These are phyloP conservation scores for Arabis alpina DNA, from an alignment of 345 rosid genomes.

Conservation along the genomic window DNA sequence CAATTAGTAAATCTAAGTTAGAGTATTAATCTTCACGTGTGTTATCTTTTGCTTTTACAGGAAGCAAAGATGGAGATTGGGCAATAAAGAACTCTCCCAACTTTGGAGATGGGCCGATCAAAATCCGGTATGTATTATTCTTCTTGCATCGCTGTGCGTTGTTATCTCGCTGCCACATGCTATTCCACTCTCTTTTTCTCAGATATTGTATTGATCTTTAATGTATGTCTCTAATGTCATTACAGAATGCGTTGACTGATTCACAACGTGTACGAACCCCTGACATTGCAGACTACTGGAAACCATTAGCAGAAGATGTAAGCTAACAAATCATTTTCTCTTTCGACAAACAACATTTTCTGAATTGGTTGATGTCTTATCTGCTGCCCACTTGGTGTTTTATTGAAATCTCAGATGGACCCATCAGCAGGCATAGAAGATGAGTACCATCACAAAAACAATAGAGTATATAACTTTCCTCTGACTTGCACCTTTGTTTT, in stretches of 20 bases:
- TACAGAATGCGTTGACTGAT: constrained; percentile 86
- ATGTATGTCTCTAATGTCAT: constrained; percentile 39
- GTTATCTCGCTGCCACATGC: not conserved
- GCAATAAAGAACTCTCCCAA: constrained; percentile 96
- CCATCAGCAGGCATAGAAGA: constrained; percentile 91
- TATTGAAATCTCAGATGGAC: constrained; percentile 72
- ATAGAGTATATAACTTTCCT: constrained; percentile 53
- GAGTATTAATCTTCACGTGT: constrained; percentile 5
- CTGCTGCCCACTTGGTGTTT: constrained; percentile 5
- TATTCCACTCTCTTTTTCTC: constrained; percentile 12
- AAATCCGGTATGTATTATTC: constrained; percentile 62
- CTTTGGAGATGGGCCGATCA: constrained; percentile 99
- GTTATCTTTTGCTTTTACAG: constrained; percentile 49
- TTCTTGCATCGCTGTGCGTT: constrained; percentile 1
- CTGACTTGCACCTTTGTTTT: not conserved
- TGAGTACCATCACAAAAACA: constrained; percentile 91
- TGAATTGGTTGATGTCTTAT: constrained; percentile 18
- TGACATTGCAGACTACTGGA: constrained; percentile 89
- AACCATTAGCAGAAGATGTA: constrained; percentile 95
- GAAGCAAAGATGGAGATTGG: constrained; percentile 86
- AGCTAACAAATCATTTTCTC: constrained; percentile 35
- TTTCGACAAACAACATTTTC: not conserved
- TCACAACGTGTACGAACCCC: constrained; percentile 93
- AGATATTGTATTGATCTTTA: not conserved
- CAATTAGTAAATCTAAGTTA: constrained; percentile 5